A percentile compares a stretch with the other conserved stretches of the same genome.
Conservation (phyloP, 495 filamentous ascomycete species). For the Penicillium paradoxum region DNA sequence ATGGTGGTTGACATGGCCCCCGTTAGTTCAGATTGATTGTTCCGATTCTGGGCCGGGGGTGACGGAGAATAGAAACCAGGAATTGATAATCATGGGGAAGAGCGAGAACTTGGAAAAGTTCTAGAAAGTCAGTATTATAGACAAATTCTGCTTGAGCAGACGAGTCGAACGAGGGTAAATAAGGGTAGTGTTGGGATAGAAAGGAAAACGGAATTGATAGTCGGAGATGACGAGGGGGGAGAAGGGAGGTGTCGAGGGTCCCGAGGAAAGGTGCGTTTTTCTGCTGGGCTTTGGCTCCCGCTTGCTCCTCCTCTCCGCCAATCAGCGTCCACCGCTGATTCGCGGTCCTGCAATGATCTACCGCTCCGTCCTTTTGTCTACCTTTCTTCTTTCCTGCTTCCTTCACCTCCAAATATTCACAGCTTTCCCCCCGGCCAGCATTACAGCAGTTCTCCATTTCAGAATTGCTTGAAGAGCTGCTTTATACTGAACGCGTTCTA, state of each 20-base stretch:
- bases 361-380: conserved; percentile 37
- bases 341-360: conserved; percentile 33
- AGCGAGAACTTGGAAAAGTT: not conserved
- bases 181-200: conserved; percentile 18
- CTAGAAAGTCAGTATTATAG: not conserved
- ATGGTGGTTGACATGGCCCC: conserved; percentile 8
- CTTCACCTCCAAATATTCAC: conserved; percentile 18
- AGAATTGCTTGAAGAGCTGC: not conserved
- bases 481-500: conserved; percentile 19
- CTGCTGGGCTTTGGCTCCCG: conserved; percentile 31
- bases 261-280: conserved; percentile 11
- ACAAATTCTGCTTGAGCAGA: conserved; percentile 14
- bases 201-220: conserved; percentile 12
- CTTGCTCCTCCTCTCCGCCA: conserved; percentile 44
- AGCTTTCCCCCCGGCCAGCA: conserved; percentile 17
- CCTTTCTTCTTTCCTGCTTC: conserved; percentile 28
- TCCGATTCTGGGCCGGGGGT: conserved; percentile 2
- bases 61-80: conserved; percentile 9
- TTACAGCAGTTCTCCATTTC: conserved; percentile 12
- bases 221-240: conserved; percentile 8
- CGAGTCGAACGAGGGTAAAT: conserved; percentile 46
- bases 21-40: not conserved
- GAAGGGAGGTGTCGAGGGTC: conserved; percentile 14
- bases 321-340: conserved; percentile 28
- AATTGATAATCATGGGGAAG: conserved; percentile 16